Evolutionary conservation across 2,329 filamentous ascomycete species (phyloP).

Genomic region (Trichoderma sp.): DNA sequence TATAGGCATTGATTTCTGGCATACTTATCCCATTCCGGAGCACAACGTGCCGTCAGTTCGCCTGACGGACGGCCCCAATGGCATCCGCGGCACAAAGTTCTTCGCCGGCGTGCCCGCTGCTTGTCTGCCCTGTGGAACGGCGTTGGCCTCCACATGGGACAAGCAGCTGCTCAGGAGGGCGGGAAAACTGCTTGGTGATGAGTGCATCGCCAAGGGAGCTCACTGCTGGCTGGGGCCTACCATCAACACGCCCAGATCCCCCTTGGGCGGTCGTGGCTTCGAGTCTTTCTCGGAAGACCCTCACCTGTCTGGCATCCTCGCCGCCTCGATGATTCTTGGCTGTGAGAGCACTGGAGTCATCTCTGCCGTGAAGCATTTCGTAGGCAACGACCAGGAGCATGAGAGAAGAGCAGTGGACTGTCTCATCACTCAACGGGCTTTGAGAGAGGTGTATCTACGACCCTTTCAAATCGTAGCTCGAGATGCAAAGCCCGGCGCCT

Average conservation of each 20-base stretch:
- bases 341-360: neutral
- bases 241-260: slow-evolving; percentile 3
- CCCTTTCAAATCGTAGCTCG: slow-evolving; percentile 3
- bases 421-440: neutral
- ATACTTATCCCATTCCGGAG: neutral
- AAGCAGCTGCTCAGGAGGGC: neutral
- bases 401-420: slow-evolving; percentile 7
- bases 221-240: slow-evolving; percentile 5
- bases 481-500: neutral
- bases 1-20: slow-evolving; percentile 5
- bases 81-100: slow-evolving; percentile 7
- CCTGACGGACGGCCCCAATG: neutral
- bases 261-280: neutral
- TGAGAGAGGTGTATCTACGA: neutral
- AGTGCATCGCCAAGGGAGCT: slow-evolving; percentile 7
- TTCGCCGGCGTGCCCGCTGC: slow-evolving; percentile 1
- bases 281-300: slow-evolving; percentile 7
- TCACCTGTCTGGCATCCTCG: neutral
- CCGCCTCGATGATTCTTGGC: neutral
- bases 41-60: slow-evolving; percentile 1
- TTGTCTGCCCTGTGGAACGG: neutral
- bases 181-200: neutral
- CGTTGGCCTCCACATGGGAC: slow-evolving; percentile 1
- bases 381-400: slow-evolving; percentile 6
- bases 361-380: slow-evolving; percentile 3